A percentile compares a stretch with the other conserved stretches of the same genome.
phyloP scores from a whole-genome alignment of 352 stramenopile species.

The Phytophthora megakarya region DNA sequence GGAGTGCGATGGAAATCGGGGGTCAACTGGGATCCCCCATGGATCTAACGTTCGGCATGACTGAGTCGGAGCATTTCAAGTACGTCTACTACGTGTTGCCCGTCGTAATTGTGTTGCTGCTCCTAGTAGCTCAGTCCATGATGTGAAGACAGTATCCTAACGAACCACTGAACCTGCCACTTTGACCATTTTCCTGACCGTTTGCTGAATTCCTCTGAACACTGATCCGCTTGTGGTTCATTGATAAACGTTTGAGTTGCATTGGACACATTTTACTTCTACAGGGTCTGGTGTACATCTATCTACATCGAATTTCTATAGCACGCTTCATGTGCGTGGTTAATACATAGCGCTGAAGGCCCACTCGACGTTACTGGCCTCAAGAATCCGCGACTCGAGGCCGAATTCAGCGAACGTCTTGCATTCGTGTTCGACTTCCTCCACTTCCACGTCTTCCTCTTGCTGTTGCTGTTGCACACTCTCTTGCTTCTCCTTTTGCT shows the following conservation, averaged over 20 bases:
- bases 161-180: background rate
- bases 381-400: conserved; percentile 63
- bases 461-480: conserved; percentile 6
- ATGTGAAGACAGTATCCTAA: conserved; percentile 13
- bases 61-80: conserved; percentile 27
- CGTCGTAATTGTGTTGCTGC: conserved; percentile 43
- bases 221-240: background rate
- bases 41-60: conserved; percentile 19
- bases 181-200: background rate
- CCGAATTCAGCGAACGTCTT: conserved; percentile 83
- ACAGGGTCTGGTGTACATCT: conserved; percentile 39
- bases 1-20: conserved; percentile 36
- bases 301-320: conserved; percentile 30
- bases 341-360: conserved; percentile 83
- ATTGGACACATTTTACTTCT: conserved; percentile 34
- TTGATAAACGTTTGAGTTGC: conserved; percentile 20
- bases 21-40: conserved; percentile 14
- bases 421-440: conserved; percentile 22
- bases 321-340: conserved; percentile 20
- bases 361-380: conserved; percentile 71
- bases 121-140: conserved; percentile 46
- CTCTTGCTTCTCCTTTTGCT: conserved; percentile 30
- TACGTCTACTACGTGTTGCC: conserved; percentile 29
- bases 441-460: conserved; percentile 18
- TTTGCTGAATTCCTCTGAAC: conserved; percentile 7